Conservation (phyloP, 169 alveolate species). For the Plasmodium cynomolgi region DNA sequence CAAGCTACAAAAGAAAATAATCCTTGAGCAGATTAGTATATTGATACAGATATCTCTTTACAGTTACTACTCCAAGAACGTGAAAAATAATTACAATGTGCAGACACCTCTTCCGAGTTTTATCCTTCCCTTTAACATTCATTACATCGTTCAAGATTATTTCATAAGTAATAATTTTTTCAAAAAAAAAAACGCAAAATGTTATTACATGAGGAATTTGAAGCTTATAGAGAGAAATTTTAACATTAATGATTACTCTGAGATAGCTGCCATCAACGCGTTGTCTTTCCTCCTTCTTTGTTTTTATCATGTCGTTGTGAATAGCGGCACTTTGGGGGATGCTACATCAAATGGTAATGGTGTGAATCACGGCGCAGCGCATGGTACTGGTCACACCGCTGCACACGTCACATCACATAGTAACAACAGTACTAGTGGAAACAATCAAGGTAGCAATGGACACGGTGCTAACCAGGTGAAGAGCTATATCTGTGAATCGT, state of each 20-base stretch:
- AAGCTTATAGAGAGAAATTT: slow-evolving; percentile 51
- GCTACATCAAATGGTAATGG: neutral
- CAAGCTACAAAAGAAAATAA: slow-evolving; percentile 55
- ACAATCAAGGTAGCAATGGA: neutral
- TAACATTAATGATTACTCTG: slow-evolving; percentile 65
- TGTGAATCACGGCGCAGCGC: neutral
- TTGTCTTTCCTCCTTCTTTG: slow-evolving; percentile 44
- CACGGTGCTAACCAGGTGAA: neutral
- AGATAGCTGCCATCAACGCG: slow-evolving; percentile 65
- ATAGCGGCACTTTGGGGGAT: neutral
- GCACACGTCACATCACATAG: neutral
- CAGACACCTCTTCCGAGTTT: slow-evolving; percentile 52
- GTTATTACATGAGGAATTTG: slow-evolving; percentile 1
- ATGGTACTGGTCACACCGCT: neutral
- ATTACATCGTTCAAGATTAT: slow-evolving; percentile 36
- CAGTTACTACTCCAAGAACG: slow-evolving; percentile 62
- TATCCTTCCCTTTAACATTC: slow-evolving; percentile 42
- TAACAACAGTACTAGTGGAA: neutral
- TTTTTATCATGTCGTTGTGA: slow-evolving; percentile 13
- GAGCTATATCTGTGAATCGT: slow-evolving; percentile 62
- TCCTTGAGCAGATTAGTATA: slow-evolving; percentile 45
- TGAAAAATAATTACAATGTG: slow-evolving; percentile 56
- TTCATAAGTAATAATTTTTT: slow-evolving; percentile 19
- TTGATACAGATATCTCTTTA: slow-evolving; percentile 60
- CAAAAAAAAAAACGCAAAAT: neutral